Conservation (phyloP, 768 basidiomycete species). For the Ephemerocybe angulata region DNA sequence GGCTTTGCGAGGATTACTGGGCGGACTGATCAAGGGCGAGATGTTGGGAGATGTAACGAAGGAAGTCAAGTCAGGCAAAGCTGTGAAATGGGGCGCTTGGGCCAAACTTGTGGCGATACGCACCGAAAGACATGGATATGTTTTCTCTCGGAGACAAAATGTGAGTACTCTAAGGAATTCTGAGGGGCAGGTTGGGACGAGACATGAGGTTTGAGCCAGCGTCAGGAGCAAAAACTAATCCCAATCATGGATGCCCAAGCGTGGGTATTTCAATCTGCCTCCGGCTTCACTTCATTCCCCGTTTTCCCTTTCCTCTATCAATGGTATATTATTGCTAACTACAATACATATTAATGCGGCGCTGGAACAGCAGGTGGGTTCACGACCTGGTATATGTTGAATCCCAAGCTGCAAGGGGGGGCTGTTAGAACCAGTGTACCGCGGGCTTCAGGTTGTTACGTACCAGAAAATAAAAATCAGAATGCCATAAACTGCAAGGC, state of each 20-base stretch:
- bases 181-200: constrained; percentile 16
- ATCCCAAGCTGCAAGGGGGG: constrained; percentile 55
- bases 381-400: constrained; percentile 69
- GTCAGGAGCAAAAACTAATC: constrained; percentile 14
- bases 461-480: constrained; percentile 88
- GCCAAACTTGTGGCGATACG: neutral
- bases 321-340: constrained; percentile 10
- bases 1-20: constrained; percentile 9
- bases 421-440: neutral
- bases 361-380: constrained; percentile 21
- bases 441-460: constrained; percentile 25
- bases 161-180: neutral
- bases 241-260: constrained; percentile 19
- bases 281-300: neutral
- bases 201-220: constrained; percentile 24
- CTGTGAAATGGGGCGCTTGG: neutral
- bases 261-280: constrained; percentile 35
- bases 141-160: neutral
- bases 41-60: constrained; percentile 8
- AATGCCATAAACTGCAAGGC: constrained; percentile 68
- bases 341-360: constrained; percentile 9
- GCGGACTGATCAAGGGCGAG: constrained; percentile 11
- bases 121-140: neutral
- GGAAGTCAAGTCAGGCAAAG: constrained; percentile 1
- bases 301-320: neutral